A percentile compares a stretch with the other conserved stretches of the same genome.
phyloP scores from a whole-genome alignment of 345 rosid genomes.

The Mangifera indica region DNA sequence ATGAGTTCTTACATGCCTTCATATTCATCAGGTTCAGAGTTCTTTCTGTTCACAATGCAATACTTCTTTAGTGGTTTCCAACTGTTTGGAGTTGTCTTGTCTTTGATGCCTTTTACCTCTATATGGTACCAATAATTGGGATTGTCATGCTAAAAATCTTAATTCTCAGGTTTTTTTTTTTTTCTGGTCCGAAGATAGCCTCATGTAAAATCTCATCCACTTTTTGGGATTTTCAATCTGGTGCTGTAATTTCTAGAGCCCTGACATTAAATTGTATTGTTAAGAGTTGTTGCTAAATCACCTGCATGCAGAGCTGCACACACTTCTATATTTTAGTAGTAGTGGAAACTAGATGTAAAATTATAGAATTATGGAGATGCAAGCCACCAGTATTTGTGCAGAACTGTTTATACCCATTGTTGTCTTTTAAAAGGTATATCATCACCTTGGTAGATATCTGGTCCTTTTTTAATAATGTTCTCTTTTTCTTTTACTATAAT shows the following conservation, averaged over 20 bases:
- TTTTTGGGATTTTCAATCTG: not conserved
- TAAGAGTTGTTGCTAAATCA: not conserved
- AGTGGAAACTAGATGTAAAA: not conserved
- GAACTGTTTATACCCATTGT: not conserved
- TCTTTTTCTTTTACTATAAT: too few species aligned
- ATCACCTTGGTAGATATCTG: not conserved
- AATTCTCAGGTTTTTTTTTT: not conserved
- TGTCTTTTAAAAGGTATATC: not conserved
- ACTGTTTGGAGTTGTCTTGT: slow-evolving; percentile 2
- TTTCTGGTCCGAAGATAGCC: not conserved
- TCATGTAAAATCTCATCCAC: not conserved
- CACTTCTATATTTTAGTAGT: not conserved
- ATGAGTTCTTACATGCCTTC: not conserved
- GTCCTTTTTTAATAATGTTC: too few species aligned
- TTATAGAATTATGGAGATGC: not conserved
- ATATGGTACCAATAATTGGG: not conserved
- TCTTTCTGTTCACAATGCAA: not conserved
- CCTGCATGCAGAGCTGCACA: not conserved
- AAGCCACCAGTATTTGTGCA: not conserved
- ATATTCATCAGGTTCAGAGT: not conserved
- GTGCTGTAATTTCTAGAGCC: not conserved
- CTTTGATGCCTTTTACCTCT: not conserved
- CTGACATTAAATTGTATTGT: not conserved
- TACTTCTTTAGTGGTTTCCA: not conserved
- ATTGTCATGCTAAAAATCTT: not conserved